Evolutionary conservation across 202 grass and related monocot species (phyloP).

Genomic region (Digitaria exilis): DNA sequence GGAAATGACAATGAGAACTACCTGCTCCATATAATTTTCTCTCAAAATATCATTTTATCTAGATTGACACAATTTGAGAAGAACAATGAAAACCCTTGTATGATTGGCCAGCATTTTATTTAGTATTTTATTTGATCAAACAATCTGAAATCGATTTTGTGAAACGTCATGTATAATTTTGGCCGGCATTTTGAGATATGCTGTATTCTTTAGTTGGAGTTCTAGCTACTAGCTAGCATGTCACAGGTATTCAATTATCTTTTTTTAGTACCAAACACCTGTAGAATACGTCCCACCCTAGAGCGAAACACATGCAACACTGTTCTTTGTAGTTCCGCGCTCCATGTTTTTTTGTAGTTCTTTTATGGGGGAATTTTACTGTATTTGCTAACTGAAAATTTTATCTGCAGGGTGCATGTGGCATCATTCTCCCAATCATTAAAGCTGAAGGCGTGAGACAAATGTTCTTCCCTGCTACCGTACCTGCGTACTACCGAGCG

Average conservation of each 20-base stretch:
- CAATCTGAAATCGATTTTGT: not conserved
- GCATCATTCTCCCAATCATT: constrained; percentile 94
- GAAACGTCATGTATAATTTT: not conserved
- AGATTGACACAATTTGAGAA: not conserved
- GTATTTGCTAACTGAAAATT: not conserved
- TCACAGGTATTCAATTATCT: not conserved
- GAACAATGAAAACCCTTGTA: not conserved
- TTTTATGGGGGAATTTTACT: not conserved
- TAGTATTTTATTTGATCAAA: not conserved
- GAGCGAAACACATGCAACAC: not conserved
- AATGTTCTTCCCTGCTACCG: constrained; percentile 97
- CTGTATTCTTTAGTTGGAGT: not conserved
- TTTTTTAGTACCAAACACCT: not conserved
- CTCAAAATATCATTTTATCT: not conserved
- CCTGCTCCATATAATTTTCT: not conserved
- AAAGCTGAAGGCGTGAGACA: constrained; percentile 96
- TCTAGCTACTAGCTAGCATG: not conserved
- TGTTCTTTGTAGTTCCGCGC: too few relatives aligned
- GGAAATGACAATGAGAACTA: not conserved
- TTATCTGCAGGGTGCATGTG: constrained; percentile 66
- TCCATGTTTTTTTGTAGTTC: not conserved
- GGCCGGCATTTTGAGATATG: not conserved
- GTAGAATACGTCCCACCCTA: not conserved
- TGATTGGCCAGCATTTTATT: not conserved
- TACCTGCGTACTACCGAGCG: constrained; percentile 80